phyloP scores from a whole-genome alignment of 2,329 filamentous ascomycete species.

The Blastomyces silverae region DNA sequence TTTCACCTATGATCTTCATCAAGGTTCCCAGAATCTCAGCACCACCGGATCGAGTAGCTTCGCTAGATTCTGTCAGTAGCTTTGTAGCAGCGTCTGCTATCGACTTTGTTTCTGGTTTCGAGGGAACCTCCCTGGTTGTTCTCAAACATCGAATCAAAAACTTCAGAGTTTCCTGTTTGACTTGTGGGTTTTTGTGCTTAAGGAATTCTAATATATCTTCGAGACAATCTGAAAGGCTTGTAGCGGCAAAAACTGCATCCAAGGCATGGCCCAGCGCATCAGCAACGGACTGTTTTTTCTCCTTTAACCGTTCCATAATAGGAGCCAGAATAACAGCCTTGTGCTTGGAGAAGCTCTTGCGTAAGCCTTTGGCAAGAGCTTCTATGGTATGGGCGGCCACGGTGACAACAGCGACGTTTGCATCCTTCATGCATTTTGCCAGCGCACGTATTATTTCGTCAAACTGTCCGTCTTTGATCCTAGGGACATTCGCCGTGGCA shows the following conservation, averaged over 20 bases:
- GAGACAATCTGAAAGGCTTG: constrained; percentile 74
- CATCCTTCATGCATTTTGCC: constrained; percentile 98
- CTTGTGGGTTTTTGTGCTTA: constrained; percentile 91
- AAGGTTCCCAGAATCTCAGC: constrained; percentile 87
- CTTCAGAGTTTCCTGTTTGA: constrained; percentile 90
- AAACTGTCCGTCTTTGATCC: constrained; percentile 86
- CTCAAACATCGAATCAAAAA: constrained; percentile 86
- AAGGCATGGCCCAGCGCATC: constrained; percentile 82
- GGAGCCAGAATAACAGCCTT: constrained; percentile 72
- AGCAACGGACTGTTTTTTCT: constrained; percentile 85
- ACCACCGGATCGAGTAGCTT: constrained; percentile 76
- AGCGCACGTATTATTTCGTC: constrained; percentile 74
- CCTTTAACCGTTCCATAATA: constrained; percentile 92
- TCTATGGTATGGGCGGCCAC: constrained; percentile 92
- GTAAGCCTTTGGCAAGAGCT: constrained; percentile 75
- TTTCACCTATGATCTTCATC: constrained; percentile 98
- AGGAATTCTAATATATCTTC: constrained; percentile 82
- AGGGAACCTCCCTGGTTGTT: constrained; percentile 74
- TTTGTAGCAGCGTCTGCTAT: constrained; percentile 90
- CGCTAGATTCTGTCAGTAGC: constrained; percentile 79
- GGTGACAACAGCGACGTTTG: constrained; percentile 90
- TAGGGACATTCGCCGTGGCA: constrained; percentile 69
- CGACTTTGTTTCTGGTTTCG: constrained; percentile 71
- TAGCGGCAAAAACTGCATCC: constrained; percentile 61
- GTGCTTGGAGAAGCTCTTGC: constrained; percentile 71